These are phyloP conservation scores for Cinnamomum micranthum DNA, from an alignment of 164 flowering plant genomes.

Conservation along the genomic window DNA sequence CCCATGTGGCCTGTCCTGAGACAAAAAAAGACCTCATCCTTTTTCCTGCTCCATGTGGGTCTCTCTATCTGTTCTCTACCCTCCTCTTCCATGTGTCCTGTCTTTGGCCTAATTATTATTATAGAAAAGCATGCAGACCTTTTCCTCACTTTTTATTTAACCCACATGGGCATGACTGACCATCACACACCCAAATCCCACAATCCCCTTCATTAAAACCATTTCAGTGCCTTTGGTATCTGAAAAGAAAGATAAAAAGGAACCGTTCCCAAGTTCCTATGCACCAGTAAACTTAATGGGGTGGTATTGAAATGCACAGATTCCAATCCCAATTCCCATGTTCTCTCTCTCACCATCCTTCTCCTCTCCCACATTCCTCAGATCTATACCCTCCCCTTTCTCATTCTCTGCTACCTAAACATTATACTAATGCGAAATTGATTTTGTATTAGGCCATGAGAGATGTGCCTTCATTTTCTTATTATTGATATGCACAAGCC, in stretches of 20 bases:
- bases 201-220: background rate
- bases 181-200: background rate
- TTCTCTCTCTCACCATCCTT: slow-evolving; percentile 36
- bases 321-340: slow-evolving; percentile 33
- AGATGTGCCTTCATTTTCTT: slow-evolving; percentile 4
- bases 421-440: background rate
- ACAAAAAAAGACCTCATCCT: background rate
- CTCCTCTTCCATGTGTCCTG: slow-evolving; percentile 4
- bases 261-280: slow-evolving; percentile 17
- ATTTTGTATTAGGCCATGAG: background rate
- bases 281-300: slow-evolving; percentile 30
- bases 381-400: slow-evolving; percentile 8
- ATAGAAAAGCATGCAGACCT: slow-evolving; percentile 9
- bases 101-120: slow-evolving; percentile 2
- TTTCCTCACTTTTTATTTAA: slow-evolving; percentile 1
- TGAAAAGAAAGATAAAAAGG: background rate
- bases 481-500: background rate
- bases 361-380: slow-evolving; percentile 35
- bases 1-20: slow-evolving; percentile 13
- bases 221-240: background rate
- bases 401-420: slow-evolving; percentile 8
- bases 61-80: slow-evolving; percentile 2
- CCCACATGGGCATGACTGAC: slow-evolving; percentile 6
- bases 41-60: slow-evolving; percentile 29
- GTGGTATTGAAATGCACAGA: slow-evolving; percentile 17